Evolutionary conservation across 176 grass and related monocot species (phyloP).

Genomic region (Ensete glaucum): DNA sequence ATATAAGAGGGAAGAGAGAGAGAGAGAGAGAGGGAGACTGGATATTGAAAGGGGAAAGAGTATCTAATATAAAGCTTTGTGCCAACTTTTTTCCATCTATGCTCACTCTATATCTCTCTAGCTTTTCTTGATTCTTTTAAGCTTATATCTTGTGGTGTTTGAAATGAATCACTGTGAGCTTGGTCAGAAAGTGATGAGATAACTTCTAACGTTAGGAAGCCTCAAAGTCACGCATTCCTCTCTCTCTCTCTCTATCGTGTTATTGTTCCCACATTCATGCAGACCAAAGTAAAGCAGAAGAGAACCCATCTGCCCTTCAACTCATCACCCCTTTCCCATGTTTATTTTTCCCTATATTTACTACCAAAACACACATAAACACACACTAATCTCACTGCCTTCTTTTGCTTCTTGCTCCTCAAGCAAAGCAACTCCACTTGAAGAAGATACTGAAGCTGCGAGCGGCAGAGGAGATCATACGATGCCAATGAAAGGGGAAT

Average conservation of each 20-base stretch:
- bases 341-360: background rate
- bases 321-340: background rate
- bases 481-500: background rate
- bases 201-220: background rate
- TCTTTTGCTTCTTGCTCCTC: no score
- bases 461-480: background rate
- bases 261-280: background rate
- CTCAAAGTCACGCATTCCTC: background rate
- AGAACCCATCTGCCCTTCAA: background rate
- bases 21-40: no score
- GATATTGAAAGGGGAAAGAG: no score
- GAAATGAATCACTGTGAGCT: background rate
- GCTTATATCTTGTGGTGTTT: background rate
- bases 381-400: no score
- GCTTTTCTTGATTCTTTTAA: background rate
- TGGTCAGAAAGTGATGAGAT: conserved; percentile 1
- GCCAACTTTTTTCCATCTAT: no score
- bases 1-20: no score
- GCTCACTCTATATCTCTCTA: background rate
- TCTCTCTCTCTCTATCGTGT: background rate
- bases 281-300: background rate
- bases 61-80: background rate
- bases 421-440: no score
- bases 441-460: no score
- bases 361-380: no score